Conservation (phyloP, 441 rosid species). For the Kokia cookei region DNA sequence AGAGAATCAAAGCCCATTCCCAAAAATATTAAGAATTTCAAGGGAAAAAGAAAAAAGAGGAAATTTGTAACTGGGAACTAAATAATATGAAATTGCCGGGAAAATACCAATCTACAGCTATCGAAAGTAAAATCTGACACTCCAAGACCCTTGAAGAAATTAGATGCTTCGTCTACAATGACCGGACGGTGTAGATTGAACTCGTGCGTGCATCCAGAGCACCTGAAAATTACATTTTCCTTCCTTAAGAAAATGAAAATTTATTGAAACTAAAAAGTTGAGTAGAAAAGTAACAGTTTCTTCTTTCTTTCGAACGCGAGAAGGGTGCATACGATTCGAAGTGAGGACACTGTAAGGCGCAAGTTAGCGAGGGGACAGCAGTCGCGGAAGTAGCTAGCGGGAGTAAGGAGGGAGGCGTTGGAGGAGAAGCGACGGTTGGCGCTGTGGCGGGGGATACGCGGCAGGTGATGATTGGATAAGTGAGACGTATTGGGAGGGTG, state of each 20-base stretch:
- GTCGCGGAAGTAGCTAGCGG: slow-evolving; percentile 25
- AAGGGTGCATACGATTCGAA: slow-evolving; percentile 55
- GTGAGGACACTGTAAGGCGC: slow-evolving; percentile 81
- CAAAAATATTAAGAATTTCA: not conserved
- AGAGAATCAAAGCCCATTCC: slow-evolving; percentile 8
- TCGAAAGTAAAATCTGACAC: slow-evolving; percentile 79
- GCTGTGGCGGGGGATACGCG: slow-evolving; percentile 26
- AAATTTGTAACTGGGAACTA: not conserved
- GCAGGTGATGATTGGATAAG: slow-evolving; percentile 36
- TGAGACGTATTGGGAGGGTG: slow-evolving; percentile 35
- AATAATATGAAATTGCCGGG: not conserved
- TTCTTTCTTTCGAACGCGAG: not conserved
- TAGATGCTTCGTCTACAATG: slow-evolving; percentile 64
- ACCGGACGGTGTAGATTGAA: slow-evolving; percentile 76
- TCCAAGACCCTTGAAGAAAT: slow-evolving; percentile 60
- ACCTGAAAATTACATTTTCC: slow-evolving; percentile 30
- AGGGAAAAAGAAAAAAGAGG: not conserved
- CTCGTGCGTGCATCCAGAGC: slow-evolving; percentile 94
- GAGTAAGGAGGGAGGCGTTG: slow-evolving; percentile 17
- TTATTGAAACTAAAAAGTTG: not conserved
- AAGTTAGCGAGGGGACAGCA: slow-evolving; percentile 30
- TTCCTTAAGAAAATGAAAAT: not conserved
- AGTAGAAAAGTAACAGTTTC: not conserved
- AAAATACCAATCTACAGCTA: slow-evolving; percentile 63
- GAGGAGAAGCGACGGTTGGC: slow-evolving; percentile 9